phyloP scores from a whole-genome alignment of 768 basidiomycete genomes.

The Strobilomyces confusus region DNA sequence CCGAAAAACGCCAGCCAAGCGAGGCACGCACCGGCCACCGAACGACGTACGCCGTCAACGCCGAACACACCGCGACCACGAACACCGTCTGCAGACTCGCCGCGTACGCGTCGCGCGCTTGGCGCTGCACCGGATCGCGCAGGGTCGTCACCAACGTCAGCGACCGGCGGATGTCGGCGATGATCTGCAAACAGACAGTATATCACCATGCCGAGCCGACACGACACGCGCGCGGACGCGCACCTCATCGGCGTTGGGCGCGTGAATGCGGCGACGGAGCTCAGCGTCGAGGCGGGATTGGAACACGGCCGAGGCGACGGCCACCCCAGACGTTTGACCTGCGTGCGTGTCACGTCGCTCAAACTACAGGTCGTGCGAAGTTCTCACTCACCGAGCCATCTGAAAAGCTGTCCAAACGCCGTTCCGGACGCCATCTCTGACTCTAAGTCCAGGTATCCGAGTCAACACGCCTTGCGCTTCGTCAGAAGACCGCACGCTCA shows the following conservation, averaged over 20 bases:
- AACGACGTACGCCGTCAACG: conserved; percentile 7
- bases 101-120: conserved; percentile 20
- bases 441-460: too few relatives aligned
- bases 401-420: conserved; percentile 23
- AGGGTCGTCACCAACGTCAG: conserved; percentile 12
- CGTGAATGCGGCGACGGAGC: conserved; percentile 16
- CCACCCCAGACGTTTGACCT: conserved; percentile 22
- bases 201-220: background rate
- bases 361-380: too few relatives aligned
- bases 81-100: conserved; percentile 20
- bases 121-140: too few relatives aligned
- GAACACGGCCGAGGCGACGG: too few relatives aligned
- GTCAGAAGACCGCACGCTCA: background rate
- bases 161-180: conserved; percentile 16
- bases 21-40: conserved; percentile 14
- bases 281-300: too few relatives aligned
- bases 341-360: too few relatives aligned
- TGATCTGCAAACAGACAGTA: conserved; percentile 7
- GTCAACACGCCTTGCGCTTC: background rate
- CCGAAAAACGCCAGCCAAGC: too few relatives aligned
- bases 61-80: conserved; percentile 12
- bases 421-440: conserved; percentile 22
- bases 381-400: conserved; percentile 18
- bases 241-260: conserved; percentile 8
- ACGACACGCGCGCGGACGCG: background rate